These are phyloP conservation scores for Cyberlindnera nakhonratchasimensis DNA, from an alignment of 805 yeast genomes.

Conservation along the genomic window DNA sequence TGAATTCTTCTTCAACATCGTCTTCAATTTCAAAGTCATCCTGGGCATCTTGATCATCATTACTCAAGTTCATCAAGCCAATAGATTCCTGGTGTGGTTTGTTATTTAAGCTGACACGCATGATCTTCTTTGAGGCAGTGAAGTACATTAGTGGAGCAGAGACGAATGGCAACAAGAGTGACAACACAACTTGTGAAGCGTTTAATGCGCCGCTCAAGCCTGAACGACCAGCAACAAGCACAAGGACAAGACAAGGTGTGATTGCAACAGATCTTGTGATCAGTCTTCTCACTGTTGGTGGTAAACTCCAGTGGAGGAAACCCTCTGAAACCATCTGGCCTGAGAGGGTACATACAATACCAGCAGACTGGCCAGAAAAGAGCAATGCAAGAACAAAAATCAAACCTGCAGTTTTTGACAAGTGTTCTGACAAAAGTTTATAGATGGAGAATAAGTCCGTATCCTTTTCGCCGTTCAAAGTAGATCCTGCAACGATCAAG, in stretches of 20 bases:
- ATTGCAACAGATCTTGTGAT: conserved; percentile 83
- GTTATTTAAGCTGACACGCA: conserved; percentile 48
- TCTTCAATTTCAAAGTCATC: conserved; percentile 13
- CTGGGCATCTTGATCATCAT: conserved; percentile 4
- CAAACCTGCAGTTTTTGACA: conserved; percentile 78
- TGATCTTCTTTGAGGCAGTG: conserved; percentile 65
- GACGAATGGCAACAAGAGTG: conserved; percentile 77
- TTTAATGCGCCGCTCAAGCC: conserved; percentile 77
- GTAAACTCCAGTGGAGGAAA: conserved; percentile 72
- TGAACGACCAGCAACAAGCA: conserved; percentile 71
- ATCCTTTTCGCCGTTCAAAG: conserved; percentile 48
- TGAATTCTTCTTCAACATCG: conserved; percentile 22
- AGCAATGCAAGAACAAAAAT: conserved; percentile 81
- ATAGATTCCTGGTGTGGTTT: conserved; percentile 17
- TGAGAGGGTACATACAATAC: conserved; percentile 90
- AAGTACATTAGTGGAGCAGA: conserved; percentile 84
- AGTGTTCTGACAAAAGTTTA: conserved; percentile 52
- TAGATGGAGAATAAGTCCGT: conserved; percentile 81
- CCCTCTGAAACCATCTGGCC: conserved; percentile 97
- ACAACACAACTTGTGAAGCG: conserved; percentile 80
- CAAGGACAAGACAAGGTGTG: conserved; percentile 78
- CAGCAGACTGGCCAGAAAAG: conserved; percentile 88
- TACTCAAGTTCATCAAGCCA: conserved; percentile 16
- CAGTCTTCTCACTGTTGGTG: conserved; percentile 77
- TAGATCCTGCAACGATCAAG: conserved; percentile 89